Base-by-base conservation (phyloP, 306 rosid species). In the Cajanus cajan region DNA sequence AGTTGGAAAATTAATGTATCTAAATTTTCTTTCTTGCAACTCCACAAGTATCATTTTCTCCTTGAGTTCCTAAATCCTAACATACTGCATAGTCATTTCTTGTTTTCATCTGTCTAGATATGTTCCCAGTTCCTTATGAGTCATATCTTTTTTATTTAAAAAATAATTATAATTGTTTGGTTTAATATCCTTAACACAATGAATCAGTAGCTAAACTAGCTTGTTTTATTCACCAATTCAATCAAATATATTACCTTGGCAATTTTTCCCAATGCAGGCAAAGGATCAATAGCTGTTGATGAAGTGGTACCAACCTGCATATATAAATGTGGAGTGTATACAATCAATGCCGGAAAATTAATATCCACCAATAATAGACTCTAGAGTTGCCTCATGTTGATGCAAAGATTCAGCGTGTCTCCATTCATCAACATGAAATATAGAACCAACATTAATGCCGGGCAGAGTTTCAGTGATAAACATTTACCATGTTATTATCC, bases 221-320 rank as follows among this genome's bases (percentile, higher is more conserved):
- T 58, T 39, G 21, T 78, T 74, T 71, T 57, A 33, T 63, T 70
- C 24, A 82, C 36, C 57, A 8, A 21, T 43, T 81, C 28, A 78
- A 71, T 14, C n/a, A 82, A 51, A 77, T 8, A 48, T 28, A 48
- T 81, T 74, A 94, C 98, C 97, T 86, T 92, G 36, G 92, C 90
- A 68, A 92, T 87, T 54, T 77, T 82, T 66, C 90, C 97, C 76
- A 94, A 68, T 58, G 82, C 85, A 55, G 80, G 86, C 72, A 94
- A 81, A 80, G 97, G 98, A 87, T 94, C 98, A 79, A 94, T 85
- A 6, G 97, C 95, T 21, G 98, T 88, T 75, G 98, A 94, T 41
- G 98, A 94, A 74, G 98, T 94, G 44, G 98, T 94, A 61, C 98
- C 97, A 63, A 92, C 93, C 98, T 94, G 84, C 44, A 85, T 33